These are phyloP conservation scores for Coniochaeta ligniaria DNA, from an alignment of 2,329 filamentous ascomycete genomes.

Conservation along the genomic window DNA sequence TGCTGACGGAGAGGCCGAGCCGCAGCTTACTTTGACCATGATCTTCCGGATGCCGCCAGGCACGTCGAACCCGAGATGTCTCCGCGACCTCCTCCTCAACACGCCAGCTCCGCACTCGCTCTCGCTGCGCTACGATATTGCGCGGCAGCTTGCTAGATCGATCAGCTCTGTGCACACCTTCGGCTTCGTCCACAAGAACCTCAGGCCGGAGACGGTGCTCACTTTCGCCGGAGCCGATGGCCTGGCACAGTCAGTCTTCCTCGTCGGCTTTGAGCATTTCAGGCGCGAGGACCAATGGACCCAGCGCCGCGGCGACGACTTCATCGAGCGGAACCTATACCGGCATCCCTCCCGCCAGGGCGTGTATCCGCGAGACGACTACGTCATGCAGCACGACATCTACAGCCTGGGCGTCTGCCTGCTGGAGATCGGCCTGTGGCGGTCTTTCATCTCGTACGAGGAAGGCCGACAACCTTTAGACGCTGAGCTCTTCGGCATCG, in stretches of 20 bases:
- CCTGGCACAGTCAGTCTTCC: conserved; percentile 15
- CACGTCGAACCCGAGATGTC: neutral
- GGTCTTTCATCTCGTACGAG: conserved; percentile 20
- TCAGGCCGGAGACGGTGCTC: conserved; percentile 10
- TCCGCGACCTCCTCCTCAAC: neutral
- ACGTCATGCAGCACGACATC: conserved; percentile 46
- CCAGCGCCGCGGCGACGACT: conserved; percentile 23
- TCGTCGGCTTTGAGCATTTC: conserved; percentile 37
- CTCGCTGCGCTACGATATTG: neutral
- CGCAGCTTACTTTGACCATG: neutral
- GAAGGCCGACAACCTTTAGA: neutral
- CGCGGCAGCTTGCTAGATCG: conserved; percentile 5
- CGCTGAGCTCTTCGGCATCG: neutral
- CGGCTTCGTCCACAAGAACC: conserved; percentile 14
- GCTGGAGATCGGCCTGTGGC: conserved; percentile 44
- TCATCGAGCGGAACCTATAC: conserved; percentile 39
- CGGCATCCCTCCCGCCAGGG: conserved; percentile 42
- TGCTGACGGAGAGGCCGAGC: neutral
- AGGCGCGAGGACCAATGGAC: conserved; percentile 25
- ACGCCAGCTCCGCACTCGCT: neutral
- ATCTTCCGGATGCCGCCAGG: neutral
- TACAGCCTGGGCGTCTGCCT: conserved; percentile 48
- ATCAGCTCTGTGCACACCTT: conserved; percentile 8
- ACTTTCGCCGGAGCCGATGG: neutral
- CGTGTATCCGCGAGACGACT: neutral